A percentile compares a stretch with the other conserved stretches of the same genome.
Evolutionary conservation across 2,329 filamentous ascomycete species (phyloP).

Genomic region (Tympanopsis confertula): DNA sequence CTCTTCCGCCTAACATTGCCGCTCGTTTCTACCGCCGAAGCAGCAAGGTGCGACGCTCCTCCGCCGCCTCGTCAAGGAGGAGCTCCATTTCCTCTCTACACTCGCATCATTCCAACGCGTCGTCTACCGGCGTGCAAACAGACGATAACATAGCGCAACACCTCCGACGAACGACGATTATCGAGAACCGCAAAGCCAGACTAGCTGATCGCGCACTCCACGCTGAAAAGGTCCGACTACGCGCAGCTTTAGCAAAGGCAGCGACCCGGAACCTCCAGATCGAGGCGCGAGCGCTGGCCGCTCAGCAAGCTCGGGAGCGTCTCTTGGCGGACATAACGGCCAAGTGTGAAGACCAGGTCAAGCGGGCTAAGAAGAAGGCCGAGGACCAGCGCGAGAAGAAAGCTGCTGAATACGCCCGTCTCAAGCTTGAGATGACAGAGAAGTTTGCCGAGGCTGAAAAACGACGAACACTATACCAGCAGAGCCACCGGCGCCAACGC

Average conservation of each 20-base stretch:
- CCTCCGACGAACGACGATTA: slow-evolving; percentile 51
- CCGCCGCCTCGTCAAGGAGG: slow-evolving; percentile 49
- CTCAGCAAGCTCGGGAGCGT: slow-evolving; percentile 50
- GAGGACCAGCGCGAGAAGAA: slow-evolving; percentile 55
- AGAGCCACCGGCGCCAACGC: slow-evolving; percentile 32
- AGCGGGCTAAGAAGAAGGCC: slow-evolving; percentile 53
- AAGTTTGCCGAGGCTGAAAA: slow-evolving; percentile 52
- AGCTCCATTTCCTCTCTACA: slow-evolving; percentile 54
- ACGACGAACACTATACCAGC: slow-evolving; percentile 34
- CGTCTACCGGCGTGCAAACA: slow-evolving; percentile 32
- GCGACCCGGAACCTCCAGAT: slow-evolving; percentile 40
- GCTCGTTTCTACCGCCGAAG: slow-evolving; percentile 47
- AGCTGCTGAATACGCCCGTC: slow-evolving; percentile 45
- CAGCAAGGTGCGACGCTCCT: slow-evolving; percentile 42
- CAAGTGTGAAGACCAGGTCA: slow-evolving; percentile 54
- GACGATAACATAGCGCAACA: slow-evolving; percentile 53
- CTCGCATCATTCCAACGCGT: slow-evolving; percentile 43
- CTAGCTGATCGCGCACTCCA: slow-evolving; percentile 53
- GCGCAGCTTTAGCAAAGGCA: slow-evolving; percentile 49
- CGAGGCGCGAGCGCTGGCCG: slow-evolving; percentile 51
- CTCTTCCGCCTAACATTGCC: slow-evolving; percentile 47
- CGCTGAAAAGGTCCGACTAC: slow-evolving; percentile 52
- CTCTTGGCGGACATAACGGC: slow-evolving; percentile 53
- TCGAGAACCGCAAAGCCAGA: slow-evolving; percentile 51
- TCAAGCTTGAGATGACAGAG: slow-evolving; percentile 51